phyloP scores from a whole-genome alignment of 352 stramenopile genomes.

The Phytophthora quininea region DNA sequence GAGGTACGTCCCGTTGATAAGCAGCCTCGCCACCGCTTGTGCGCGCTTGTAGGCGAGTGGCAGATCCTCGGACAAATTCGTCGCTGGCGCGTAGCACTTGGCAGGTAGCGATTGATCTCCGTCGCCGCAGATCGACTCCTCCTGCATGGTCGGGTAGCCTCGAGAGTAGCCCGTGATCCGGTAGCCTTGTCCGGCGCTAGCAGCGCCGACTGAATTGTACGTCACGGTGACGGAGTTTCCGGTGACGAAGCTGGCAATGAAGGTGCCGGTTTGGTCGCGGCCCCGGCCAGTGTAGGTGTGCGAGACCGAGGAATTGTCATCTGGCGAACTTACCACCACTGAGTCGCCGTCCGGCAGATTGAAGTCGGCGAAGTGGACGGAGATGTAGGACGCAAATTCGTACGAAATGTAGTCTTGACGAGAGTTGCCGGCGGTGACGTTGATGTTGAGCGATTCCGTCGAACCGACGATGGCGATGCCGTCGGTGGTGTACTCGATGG shows the following conservation, averaged over 20 bases:
- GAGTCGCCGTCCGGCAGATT: constrained; percentile 56
- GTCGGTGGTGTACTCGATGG: constrained; percentile 36
- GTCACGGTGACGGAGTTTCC: constrained; percentile 48
- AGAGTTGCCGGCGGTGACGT: constrained; percentile 28
- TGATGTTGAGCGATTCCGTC: constrained; percentile 36
- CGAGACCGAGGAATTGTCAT: constrained; percentile 22
- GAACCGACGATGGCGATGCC: constrained; percentile 46
- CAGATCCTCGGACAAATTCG: constrained; percentile 25
- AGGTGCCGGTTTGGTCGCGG: constrained; percentile 37
- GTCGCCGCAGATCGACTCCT: constrained; percentile 56
- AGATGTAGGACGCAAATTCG: constrained; percentile 57
- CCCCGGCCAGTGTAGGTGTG: constrained; percentile 49
- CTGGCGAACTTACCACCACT: constrained; percentile 50
- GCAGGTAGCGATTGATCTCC: constrained; percentile 57
- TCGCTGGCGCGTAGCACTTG: constrained; percentile 48
- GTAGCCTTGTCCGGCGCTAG: constrained; percentile 30
- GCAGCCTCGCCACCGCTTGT: constrained; percentile 58
- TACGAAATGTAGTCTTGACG: constrained; percentile 47
- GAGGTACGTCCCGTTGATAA: constrained; percentile 55
- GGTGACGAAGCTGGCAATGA: constrained; percentile 53
- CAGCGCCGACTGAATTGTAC: constrained; percentile 38
- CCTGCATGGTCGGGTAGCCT: constrained; percentile 36
- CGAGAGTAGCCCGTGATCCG: constrained; percentile 51
- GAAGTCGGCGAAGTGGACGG: constrained; percentile 59
- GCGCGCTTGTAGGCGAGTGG: constrained; percentile 47